These are phyloP conservation scores for Paracoccidioides brasiliensis DNA, from an alignment of 2,329 filamentous ascomycete genomes.

Conservation along the genomic window DNA sequence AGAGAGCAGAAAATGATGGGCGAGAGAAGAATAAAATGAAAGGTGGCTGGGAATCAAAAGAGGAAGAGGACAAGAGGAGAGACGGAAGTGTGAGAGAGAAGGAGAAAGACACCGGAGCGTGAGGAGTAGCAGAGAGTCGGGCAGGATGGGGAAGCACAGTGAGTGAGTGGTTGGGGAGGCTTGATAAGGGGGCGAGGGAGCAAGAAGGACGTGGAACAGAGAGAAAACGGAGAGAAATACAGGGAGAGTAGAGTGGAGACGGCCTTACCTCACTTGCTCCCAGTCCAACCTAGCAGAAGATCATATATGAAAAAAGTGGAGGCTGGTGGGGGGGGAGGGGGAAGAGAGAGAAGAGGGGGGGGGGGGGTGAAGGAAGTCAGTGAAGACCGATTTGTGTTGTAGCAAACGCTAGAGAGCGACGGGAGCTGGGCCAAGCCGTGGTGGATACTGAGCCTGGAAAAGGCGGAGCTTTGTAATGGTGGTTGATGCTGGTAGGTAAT, in stretches of 20 bases:
- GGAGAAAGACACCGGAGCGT: slow-evolving; percentile 7
- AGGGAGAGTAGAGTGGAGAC: slow-evolving; percentile 10
- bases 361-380: neutral
- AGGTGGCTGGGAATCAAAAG: slow-evolving; percentile 14
- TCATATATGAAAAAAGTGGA: slow-evolving; percentile 19
- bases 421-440: slow-evolving; percentile 4
- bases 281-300: slow-evolving; percentile 8
- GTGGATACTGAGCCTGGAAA: neutral
- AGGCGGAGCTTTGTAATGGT: neutral
- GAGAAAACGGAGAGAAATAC: slow-evolving; percentile 8
- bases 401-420: slow-evolving; percentile 13
- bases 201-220: slow-evolving; percentile 16
- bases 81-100: slow-evolving; percentile 6
- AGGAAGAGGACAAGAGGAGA: slow-evolving; percentile 11
- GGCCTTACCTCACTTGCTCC: slow-evolving; percentile 5
- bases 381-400: neutral
- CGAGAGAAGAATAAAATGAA: slow-evolving; percentile 14
- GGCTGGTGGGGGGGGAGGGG: slow-evolving; percentile 14
- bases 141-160: slow-evolving; percentile 10
- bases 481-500: neutral
- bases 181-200: slow-evolving; percentile 16
- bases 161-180: slow-evolving; percentile 11
- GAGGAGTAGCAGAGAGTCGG: slow-evolving; percentile 22
- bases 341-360: neutral
- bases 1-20: slow-evolving; percentile 11